A percentile compares a stretch with the other conserved stretches of the same genome.
Conservation (phyloP, 1,139 yeast genomes). For the Zygosaccharomyces sapae region DNA sequence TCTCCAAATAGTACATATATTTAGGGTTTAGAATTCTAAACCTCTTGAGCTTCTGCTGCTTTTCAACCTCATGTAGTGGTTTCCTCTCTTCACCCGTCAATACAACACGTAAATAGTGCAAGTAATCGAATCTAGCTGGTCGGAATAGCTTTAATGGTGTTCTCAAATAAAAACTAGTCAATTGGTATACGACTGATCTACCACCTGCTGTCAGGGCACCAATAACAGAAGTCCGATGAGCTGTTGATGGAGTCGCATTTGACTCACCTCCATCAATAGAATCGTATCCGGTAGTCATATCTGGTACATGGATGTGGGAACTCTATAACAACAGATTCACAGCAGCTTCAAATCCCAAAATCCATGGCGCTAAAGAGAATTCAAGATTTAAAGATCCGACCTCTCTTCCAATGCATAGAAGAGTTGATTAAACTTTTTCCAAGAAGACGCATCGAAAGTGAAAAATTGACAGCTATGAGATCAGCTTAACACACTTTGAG, state of each 20-base stretch:
- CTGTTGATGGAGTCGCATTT: constrained; percentile 5
- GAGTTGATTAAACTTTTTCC: constrained; percentile 4
- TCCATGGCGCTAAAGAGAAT: neutral
- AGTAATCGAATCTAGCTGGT: constrained; percentile 84
- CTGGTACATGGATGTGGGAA: neutral
- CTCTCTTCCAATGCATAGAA: neutral
- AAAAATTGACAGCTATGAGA: constrained; percentile 1
- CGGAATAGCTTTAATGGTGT: constrained; percentile 83
- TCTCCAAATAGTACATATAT: constrained; percentile 40
- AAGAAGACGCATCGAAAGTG: constrained; percentile 5
- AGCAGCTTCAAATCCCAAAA: neutral
- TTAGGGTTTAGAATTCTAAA: constrained; percentile 50
- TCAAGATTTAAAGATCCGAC: neutral
- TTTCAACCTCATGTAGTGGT: constrained; percentile 10
- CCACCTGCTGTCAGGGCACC: constrained; percentile 77
- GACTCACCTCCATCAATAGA: constrained; percentile 4
- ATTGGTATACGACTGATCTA: constrained; percentile 74
- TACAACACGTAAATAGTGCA: constrained; percentile 59
- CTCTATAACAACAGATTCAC: neutral
- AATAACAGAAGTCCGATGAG: constrained; percentile 33
- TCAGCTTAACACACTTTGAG: neutral
- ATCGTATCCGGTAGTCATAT: constrained; percentile 8
- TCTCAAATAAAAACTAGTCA: constrained; percentile 71
- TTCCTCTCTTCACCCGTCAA: constrained; percentile 43
- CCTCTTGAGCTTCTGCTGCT: constrained; percentile 12